Evolutionary conservation across 2,329 filamentous ascomycete species (phyloP), one percentile per base, ranked within the genome.

Genomic region (Kalaharituber pfeilii): DNA sequence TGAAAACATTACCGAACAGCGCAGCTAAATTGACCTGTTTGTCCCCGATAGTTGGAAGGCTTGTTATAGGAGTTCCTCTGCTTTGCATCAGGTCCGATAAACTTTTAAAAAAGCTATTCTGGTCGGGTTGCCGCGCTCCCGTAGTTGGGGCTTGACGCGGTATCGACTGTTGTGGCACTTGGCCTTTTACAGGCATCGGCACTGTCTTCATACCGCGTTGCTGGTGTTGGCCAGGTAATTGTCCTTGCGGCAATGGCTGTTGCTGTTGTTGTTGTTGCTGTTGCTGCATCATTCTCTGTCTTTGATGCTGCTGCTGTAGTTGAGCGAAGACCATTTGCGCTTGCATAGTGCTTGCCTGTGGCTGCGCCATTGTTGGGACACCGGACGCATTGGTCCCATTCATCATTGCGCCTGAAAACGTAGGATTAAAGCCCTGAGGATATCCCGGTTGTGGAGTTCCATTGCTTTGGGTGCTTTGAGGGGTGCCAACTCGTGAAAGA

Each of bases 1-100:
- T 88, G 61, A 81, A 76, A 1, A 94, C 84, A 0, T 78, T 73
- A 57, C 82, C 78, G 67, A 93, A 96, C 2, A 96, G 72, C 57
- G 81, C 76, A 64, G 86, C 77, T 11, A 95, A 69, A 62, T 82
- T 82, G 33, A 96, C 73, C 0, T 76, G 77, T 9, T 85, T 80
- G 52, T 86, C 84, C 52, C 78, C 81, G 24, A 94, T 76, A 22
- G 78, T 70, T 0, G 88, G 88, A 58, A 80, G 82, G 1, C 76
- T 71, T 49, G 94, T 86, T 50, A 96, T 73, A 0, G 80, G 81
- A 18, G 86, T 72, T 28, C 81, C 79, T 56, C 83, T 80, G 49
- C 79, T 75, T 56, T 76, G 76, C 81, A 93, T 93, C 59, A 93
- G 84, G n/a, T 75, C 71, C 20, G 78, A 76, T 6, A 96, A 72